Conservation (phyloP, 2,329 filamentous ascomycete species). For the Fusarium camptoceras region DNA sequence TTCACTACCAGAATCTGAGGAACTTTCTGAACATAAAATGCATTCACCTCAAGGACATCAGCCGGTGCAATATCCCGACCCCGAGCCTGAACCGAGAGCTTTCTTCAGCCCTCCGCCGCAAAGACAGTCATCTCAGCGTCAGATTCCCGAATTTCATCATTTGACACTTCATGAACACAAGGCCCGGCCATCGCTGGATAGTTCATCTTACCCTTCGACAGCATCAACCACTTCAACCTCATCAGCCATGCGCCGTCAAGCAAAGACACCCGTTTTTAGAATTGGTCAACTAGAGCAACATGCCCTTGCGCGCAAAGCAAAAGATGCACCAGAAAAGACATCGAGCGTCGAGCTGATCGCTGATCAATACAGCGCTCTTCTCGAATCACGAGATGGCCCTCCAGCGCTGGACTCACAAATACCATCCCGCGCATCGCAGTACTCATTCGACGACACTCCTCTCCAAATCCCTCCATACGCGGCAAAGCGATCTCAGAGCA, state of each 20-base stretch:
- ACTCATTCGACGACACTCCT: slow-evolving; percentile 23
- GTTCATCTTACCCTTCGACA: slow-evolving; percentile 46
- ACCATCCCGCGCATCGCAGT: slow-evolving; percentile 18
- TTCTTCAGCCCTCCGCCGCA: slow-evolving; percentile 24
- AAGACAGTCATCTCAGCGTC: slow-evolving; percentile 34
- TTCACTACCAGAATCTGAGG: slow-evolving; percentile 32
- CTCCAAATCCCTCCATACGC: slow-evolving; percentile 32
- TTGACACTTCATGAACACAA: slow-evolving; percentile 37
- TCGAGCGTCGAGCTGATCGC: slow-evolving; percentile 62
- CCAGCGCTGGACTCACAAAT: slow-evolving; percentile 51
- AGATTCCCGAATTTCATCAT: slow-evolving; percentile 46
- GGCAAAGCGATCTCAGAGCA: slow-evolving; percentile 15
- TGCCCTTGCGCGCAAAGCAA: slow-evolving; percentile 36
- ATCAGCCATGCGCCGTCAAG: slow-evolving; percentile 57
- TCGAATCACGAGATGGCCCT: slow-evolving; percentile 54
- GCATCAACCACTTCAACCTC: slow-evolving; percentile 51
- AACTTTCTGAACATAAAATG: slow-evolving; percentile 17
- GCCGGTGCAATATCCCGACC: not conserved
- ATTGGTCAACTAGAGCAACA: slow-evolving; percentile 62
- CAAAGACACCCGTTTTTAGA: slow-evolving; percentile 63
- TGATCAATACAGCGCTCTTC: slow-evolving; percentile 62
- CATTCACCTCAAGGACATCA: slow-evolving; percentile 7
- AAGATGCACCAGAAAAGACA: slow-evolving; percentile 48
- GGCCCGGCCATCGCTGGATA: slow-evolving; percentile 44
- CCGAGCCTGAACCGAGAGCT: slow-evolving; percentile 26